Base-by-base conservation (phyloP, 2,329 filamentous ascomycete species). In the Monosporascus sp. region DNA sequence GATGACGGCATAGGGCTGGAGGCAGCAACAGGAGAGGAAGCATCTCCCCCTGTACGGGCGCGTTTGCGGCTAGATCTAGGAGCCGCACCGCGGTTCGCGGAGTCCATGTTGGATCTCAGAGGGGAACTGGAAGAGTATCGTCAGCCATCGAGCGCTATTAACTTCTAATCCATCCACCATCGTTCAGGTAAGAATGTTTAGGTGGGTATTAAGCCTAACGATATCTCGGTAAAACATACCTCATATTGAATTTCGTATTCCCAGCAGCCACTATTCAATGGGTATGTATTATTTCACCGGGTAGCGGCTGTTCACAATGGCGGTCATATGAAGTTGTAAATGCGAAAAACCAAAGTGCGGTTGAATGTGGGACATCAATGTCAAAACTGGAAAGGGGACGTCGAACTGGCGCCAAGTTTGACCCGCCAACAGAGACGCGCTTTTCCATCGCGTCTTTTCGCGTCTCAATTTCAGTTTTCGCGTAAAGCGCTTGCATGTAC, bases 31-130 rank as follows among this genome's bases (percentile, higher is more conserved):
- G 81, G 76, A 27, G 81, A 81, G 3, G 72, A 70, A 31, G 68
- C 74, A 70, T 83, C 78, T 47, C 72, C 78, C 50, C 71, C 73
- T 17, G 72, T 73, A 53, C 81, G 79, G 37, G 79, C 74, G 48
- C 81, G 79, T 66, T 84, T 84, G 61, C 81, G 78, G 64, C 69
- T 78, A 46, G 72, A 69, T 51, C 76, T 72, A 47, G 75, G 69
- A 44, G 73, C 77, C 25, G 80, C 69, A 50, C 90, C 89, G 61
- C 90, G 84, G 72, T 96, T 96, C 63, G 86, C 90, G 59, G 91
- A 92, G 55, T 86, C 84, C 78, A 89, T 87, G 73, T 85, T 90
- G 62, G 85, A 80, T 71, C 87, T 85, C 56, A 95, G 80, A 68
- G 92, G 91, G 70, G 90, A 95, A 77, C 89, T 95, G 67, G 50